A percentile compares a stretch with the other conserved stretches of the same genome.
phyloP scores from a whole-genome alignment of 108 stramenopile genomes.

The Fragilariopsis cylindrus region DNA sequence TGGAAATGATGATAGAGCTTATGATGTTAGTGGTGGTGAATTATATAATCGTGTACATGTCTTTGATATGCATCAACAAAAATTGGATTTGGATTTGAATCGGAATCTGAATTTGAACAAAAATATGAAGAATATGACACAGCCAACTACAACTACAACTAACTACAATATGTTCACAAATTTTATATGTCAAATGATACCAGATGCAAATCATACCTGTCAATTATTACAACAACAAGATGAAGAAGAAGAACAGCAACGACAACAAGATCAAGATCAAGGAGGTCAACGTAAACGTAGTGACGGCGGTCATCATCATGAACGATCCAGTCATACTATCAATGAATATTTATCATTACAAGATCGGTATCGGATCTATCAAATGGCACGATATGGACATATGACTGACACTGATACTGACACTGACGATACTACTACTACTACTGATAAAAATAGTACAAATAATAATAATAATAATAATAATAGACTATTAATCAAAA shows the following conservation, averaged over 20 bases:
- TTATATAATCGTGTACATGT: neutral
- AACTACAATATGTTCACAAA: neutral
- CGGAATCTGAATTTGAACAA: too few species aligned
- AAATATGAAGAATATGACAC: too few species aligned
- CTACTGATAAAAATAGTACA: too few species aligned
- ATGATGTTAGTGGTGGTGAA: neutral
- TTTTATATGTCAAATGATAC: conserved; percentile 15
- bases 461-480: too few species aligned
- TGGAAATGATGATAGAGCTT: too few species aligned
- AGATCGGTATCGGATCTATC: conserved; percentile 3
- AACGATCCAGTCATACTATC: too few species aligned
- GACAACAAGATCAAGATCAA: neutral
- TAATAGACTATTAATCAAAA: too few species aligned
- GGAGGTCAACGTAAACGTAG: too few species aligned
- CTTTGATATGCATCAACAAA: conserved; percentile 15
- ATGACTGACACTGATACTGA: too few species aligned
- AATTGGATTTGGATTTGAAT: neutral
- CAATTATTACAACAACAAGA: neutral
- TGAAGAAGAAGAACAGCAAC: neutral
- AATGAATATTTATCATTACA: neutral
- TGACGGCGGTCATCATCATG: too few species aligned
- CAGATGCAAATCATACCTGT: conserved; percentile 5
- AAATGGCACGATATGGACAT: neutral
- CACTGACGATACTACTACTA: too few species aligned
- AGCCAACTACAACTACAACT: too few species aligned